Evolutionary conservation across 2,329 filamentous ascomycete species (phyloP).

Genomic region (Chaetothyriales sp.): DNA sequence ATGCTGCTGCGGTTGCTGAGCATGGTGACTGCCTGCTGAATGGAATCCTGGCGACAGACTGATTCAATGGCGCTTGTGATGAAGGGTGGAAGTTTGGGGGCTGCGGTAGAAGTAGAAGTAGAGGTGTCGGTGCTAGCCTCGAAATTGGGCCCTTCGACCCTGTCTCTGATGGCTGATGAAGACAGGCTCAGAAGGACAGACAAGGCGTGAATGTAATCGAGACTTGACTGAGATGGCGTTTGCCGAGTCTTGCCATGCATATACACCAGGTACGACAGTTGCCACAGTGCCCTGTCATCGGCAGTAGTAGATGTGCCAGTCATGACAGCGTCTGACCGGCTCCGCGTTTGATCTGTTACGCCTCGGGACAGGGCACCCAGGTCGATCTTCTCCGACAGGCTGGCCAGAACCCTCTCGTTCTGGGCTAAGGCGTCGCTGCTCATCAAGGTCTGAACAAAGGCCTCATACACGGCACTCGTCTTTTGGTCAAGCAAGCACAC

Average conservation of each 20-base stretch:
- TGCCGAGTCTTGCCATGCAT: conserved; percentile 36
- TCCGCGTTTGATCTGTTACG: neutral
- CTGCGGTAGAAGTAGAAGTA: conserved; percentile 7
- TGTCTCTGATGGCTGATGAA: conserved; percentile 21
- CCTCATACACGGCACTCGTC: neutral
- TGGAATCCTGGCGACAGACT: conserved; percentile 30
- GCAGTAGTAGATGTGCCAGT: neutral
- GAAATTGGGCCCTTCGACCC: neutral
- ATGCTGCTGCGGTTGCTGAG: neutral
- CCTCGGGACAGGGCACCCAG: neutral
- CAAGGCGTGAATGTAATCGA: conserved; percentile 43
- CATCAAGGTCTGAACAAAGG: neutral
- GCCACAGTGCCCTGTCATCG: conserved; percentile 30
- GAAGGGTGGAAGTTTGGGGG: conserved; percentile 36
- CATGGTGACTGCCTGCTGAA: conserved; percentile 3
- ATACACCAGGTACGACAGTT: conserved; percentile 48
- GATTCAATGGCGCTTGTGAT: conserved; percentile 52
- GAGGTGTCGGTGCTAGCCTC: neutral
- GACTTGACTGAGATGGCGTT: conserved; percentile 24
- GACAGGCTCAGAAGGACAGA: conserved; percentile 44
- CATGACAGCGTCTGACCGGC: neutral
- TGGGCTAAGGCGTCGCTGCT: neutral
- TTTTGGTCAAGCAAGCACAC: neutral
- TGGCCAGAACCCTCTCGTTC: neutral
- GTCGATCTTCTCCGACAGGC: neutral